Evolutionary conservation across 192 early-diverging fungal species (phyloP).

Genomic region (Podila verticillata): DNA sequence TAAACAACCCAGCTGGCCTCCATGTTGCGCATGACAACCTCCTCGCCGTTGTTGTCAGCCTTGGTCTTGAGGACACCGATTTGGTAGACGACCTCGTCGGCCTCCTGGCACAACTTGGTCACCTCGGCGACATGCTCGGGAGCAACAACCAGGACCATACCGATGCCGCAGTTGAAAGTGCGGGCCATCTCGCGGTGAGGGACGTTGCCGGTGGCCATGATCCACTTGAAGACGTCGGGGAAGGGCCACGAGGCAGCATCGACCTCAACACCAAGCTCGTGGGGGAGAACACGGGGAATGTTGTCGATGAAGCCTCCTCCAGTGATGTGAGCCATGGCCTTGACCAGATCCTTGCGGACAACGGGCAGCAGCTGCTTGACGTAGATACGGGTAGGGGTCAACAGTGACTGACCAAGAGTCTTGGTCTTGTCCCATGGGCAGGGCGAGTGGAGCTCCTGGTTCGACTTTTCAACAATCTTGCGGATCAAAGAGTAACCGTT

Average conservation of each 20-base stretch:
- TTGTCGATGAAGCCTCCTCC: slow-evolving; percentile 99
- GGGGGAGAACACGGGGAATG: slow-evolving; percentile 94
- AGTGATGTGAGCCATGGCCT: slow-evolving; percentile 98
- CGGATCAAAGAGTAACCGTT: slow-evolving; percentile 99
- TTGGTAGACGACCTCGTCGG: slow-evolving; percentile 75
- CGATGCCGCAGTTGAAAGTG: slow-evolving; percentile 99
- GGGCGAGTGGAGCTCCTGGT: slow-evolving; percentile 75
- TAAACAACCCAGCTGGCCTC: slow-evolving; percentile 46
- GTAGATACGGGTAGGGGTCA: slow-evolving; percentile 96
- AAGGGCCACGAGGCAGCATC: slow-evolving; percentile 85
- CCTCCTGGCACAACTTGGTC: slow-evolving; percentile 61
- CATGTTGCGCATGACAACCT: slow-evolving; percentile 59
- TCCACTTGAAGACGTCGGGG: slow-evolving; percentile 95
- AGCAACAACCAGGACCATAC: slow-evolving; percentile 93
- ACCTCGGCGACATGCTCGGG: slow-evolving; percentile 69
- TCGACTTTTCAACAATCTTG: slow-evolving; percentile 79
- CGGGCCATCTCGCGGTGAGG: slow-evolving; percentile 89
- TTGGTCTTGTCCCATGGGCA: slow-evolving; percentile 83
- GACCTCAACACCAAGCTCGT: slow-evolving; percentile 81
- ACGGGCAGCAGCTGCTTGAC: slow-evolving; percentile 91
- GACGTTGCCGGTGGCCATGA: slow-evolving; percentile 85
- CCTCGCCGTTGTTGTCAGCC: slow-evolving; percentile 59
- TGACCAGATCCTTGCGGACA: slow-evolving; percentile 79
- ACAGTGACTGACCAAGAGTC: slow-evolving; percentile 85
- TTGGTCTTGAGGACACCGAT: slow-evolving; percentile 73